These are phyloP conservation scores for Anaeromyces robustus DNA, from an alignment of 192 early-diverging fungal species.

Conservation along the genomic window DNA sequence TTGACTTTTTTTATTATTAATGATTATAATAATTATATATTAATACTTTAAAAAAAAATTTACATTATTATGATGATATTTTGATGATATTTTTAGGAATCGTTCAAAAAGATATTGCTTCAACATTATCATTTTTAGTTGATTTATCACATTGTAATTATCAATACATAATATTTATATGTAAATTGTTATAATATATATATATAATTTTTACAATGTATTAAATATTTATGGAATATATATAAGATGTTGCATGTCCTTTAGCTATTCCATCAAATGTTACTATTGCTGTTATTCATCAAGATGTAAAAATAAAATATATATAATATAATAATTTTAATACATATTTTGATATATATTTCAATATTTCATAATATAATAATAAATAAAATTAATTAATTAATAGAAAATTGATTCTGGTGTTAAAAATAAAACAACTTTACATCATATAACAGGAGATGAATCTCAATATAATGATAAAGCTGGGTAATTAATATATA, in stretches of 20 bases:
- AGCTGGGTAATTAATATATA: background rate
- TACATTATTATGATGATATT: no score
- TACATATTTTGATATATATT: no score
- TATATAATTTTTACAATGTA: no score
- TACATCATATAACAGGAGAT: background rate
- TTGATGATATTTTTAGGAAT: background rate
- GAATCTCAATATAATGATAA: background rate
- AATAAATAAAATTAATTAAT: no score
- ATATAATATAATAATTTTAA: no score
- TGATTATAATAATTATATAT: no score
- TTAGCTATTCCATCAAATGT: background rate
- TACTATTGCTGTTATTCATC: background rate
- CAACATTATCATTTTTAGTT: background rate
- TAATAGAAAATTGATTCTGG: background rate
- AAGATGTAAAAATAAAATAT: background rate
- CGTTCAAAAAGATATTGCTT: background rate
- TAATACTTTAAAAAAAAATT: no score
- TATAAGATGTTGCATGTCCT: background rate
- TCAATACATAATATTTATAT: no score
- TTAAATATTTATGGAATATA: no score
- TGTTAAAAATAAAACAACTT: background rate
- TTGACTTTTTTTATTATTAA: no score
- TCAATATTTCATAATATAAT: no score
- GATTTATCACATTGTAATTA: background rate
- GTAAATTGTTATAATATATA: no score